These are phyloP conservation scores for Pichia sp. DNA, from an alignment of 1,139 yeast genomes.

Conservation along the genomic window DNA sequence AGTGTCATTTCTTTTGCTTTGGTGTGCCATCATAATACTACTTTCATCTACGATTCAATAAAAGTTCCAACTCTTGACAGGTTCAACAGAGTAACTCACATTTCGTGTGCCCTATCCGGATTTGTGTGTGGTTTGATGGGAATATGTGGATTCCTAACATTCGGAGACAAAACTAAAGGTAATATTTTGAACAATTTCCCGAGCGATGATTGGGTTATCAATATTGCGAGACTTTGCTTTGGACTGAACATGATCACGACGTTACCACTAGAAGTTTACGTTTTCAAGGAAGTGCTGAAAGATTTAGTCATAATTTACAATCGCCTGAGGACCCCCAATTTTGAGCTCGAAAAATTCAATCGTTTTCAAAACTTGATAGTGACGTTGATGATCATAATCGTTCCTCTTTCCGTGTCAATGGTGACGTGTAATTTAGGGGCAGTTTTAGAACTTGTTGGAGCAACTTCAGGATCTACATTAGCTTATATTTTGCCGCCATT, in stretches of 20 bases:
- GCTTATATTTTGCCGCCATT: slow-evolving; percentile 90
- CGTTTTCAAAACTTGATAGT: slow-evolving; percentile 54
- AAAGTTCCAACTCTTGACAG: slow-evolving; percentile 69
- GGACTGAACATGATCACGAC: slow-evolving; percentile 95
- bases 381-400: slow-evolving; percentile 62
- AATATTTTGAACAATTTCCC: slow-evolving; percentile 84
- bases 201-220: slow-evolving; percentile 65
- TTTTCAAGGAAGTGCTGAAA: slow-evolving; percentile 76
- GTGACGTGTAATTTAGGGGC: slow-evolving; percentile 87
- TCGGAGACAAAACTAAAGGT: slow-evolving; percentile 78
- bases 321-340: slow-evolving; percentile 19
- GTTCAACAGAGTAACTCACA: slow-evolving; percentile 74
- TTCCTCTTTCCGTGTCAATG: slow-evolving; percentile 73
- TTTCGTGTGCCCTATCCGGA: slow-evolving; percentile 79
- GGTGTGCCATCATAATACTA: slow-evolving; percentile 92
- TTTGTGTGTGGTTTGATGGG: slow-evolving; percentile 78
- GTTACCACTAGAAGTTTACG: slow-evolving; percentile 85
- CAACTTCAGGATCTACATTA: slow-evolving; percentile 88
- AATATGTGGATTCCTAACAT: slow-evolving; percentile 69
- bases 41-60: slow-evolving; percentile 81
- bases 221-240: slow-evolving; percentile 84
- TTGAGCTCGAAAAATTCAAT: slow-evolving; percentile 38
- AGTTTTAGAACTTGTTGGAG: slow-evolving; percentile 83
- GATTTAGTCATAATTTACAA: slow-evolving; percentile 46
- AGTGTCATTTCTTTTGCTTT: slow-evolving; percentile 90